A percentile compares a stretch with the other conserved stretches of the same genome.
Conservation (phyloP, 495 filamentous ascomycete species). For the Hypoxylon lienhwacheense region DNA sequence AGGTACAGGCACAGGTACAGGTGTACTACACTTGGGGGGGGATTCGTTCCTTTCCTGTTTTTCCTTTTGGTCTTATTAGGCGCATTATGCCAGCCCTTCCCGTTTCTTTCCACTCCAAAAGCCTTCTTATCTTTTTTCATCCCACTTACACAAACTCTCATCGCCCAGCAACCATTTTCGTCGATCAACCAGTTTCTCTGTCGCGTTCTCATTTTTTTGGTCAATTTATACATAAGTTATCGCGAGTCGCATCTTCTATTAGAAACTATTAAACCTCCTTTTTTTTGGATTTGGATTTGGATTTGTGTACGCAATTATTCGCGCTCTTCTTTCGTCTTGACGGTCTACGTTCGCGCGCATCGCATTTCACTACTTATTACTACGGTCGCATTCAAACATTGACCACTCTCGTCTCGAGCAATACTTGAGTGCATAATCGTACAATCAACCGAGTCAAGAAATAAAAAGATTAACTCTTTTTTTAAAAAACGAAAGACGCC, state of each 20-base stretch:
- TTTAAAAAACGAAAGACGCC: neutral
- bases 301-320: conserved; percentile 2
- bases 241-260: conserved; percentile 1
- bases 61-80: conserved; percentile 38
- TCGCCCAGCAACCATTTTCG: conserved; percentile 25
- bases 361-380: conserved; percentile 14
- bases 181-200: conserved; percentile 18
- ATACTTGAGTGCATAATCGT: conserved; percentile 7
- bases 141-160: conserved; percentile 28
- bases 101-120: conserved; percentile 30
- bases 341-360: conserved; percentile 11
- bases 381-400: conserved; percentile 26
- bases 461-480: neutral
- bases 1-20: too few species aligned
- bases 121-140: conserved; percentile 28
- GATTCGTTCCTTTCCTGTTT: conserved; percentile 3
- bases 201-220: conserved; percentile 14
- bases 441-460: neutral
- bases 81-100: conserved; percentile 38
- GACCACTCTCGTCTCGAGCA: neutral
- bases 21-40: too few species aligned
- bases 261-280: neutral
- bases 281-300: neutral
- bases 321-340: neutral
- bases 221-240: conserved; percentile 6